Evolutionary conservation across 2,329 filamentous ascomycete species (phyloP), one percentile per base, ranked within the genome.

Genomic region (Alternaria gansuensis): DNA sequence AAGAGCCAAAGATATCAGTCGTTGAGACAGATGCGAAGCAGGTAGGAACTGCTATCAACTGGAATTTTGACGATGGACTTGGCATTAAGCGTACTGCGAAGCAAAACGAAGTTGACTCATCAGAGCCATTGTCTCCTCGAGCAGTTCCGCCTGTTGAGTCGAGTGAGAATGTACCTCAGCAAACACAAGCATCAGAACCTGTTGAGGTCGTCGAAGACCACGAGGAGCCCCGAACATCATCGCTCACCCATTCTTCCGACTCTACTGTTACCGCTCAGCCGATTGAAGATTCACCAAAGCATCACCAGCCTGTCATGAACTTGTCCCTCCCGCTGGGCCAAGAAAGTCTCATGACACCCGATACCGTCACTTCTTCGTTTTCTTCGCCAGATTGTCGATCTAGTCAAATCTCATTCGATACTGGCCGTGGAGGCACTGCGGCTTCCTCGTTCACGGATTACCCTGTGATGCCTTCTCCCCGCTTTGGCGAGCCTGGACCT

Each of bases 381-480:
- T 84, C 90, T 1, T 92, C 90, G 5, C 90, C 90, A 0, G 85
- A 89, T 52, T 77, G 80, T 56, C 68, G 70, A 85, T 89, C 59
- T 82, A 88, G 57, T 81, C 90, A 81, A 76, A 88, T 87, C 4
- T 82, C 81, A 0, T 88, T 91, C 54, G 90, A 93, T 63, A 86
- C 86, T 1, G 88, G 90, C 52, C 85, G 89, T 21, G 85, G 92
- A 28, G 91, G 90, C 5, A 93, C 90, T 2, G 88, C 90, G 2
- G 87, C 89, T 5, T 93, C 90, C 1, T 93, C 90, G 0, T 81
- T 89, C 41, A 85, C 86, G 0, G 90, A 93, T 62, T 90, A 90
- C 64, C 88, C 87, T 57, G 86, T 83, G 36, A 89, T 91, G 72
- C 87, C 88, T 57, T 92, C 90, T 2, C 80, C 91, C 31, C 81